A percentile compares a stretch with the other conserved stretches of the same genome.
Conservation (phyloP, 495 filamentous ascomycete genomes). For the Aspergillus indologenus region DNA sequence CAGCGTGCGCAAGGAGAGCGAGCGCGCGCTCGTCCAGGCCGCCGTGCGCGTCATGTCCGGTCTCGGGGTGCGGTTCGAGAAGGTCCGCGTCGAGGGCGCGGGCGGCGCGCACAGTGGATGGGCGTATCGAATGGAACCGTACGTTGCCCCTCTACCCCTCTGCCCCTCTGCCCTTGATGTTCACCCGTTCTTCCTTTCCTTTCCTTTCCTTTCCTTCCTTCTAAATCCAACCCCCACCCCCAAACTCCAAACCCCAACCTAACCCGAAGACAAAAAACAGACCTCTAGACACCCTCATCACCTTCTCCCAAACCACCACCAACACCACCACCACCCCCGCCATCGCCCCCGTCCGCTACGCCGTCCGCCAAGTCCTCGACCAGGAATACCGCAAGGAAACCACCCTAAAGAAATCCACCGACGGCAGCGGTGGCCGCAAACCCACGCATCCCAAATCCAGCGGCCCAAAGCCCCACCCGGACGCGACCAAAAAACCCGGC, state of each 20-base stretch:
- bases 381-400: conserved; percentile 76
- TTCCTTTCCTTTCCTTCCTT: background rate
- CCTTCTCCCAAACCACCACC: conserved; percentile 40
- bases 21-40: conserved; percentile 73
- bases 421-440: conserved; percentile 22
- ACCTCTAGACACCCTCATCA: conserved; percentile 64
- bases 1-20: conserved; percentile 78
- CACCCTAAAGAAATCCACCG: conserved; percentile 42
- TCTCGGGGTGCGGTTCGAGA: conserved; percentile 77
- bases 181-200: no score
- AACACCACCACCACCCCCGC: conserved; percentile 42
- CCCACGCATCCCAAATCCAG: no score
- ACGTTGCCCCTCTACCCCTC: no score
- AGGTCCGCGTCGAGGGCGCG: conserved; percentile 70
- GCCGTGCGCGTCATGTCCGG: conserved; percentile 78
- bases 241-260: background rate
- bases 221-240: no score
- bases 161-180: no score
- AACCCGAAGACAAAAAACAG: conserved; percentile 29
- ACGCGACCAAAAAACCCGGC: conserved; percentile 8
- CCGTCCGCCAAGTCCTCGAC: conserved; percentile 87
- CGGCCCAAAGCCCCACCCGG: no score
- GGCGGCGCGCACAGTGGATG: conserved; percentile 56
- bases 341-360: conserved; percentile 78
- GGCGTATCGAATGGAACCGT: conserved; percentile 96